phyloP scores from a whole-genome alignment of 768 basidiomycete species.

The Pisolithus marmoratus region DNA sequence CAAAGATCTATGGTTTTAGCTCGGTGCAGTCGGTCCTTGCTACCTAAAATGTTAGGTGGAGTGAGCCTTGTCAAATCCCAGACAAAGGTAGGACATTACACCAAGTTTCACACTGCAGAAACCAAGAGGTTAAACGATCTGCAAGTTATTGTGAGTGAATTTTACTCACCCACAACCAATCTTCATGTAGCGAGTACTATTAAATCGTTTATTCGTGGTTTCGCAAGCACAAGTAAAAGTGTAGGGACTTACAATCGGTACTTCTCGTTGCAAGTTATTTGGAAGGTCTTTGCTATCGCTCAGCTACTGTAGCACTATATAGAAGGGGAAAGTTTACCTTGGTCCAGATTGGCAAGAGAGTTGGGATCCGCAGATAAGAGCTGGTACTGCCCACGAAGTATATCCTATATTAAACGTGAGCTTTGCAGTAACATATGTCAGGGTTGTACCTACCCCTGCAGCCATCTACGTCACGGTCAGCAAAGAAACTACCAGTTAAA shows the following conservation, averaged over 20 bases:
- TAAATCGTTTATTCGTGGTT: constrained; percentile 2
- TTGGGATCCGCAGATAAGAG: constrained; percentile 90
- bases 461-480: constrained; percentile 36
- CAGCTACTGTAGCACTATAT: not conserved
- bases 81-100: constrained; percentile 45
- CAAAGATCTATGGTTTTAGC: constrained; percentile 94
- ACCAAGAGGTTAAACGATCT: constrained; percentile 2
- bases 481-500: not conserved
- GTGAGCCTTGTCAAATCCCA: constrained; percentile 2
- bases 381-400: constrained; percentile 89
- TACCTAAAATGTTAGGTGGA: constrained; percentile 39
- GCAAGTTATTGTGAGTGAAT: not conserved
- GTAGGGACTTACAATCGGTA: constrained; percentile 75
- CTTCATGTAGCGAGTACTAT: constrained; percentile 82
- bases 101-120: constrained; percentile 90
- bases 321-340: constrained; percentile 45
- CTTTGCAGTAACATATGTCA: not conserved
- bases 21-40: constrained; percentile 73
- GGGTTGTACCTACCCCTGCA: constrained; percentile 42
- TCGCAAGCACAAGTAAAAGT: not conserved
- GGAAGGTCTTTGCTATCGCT: constrained; percentile 64
- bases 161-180: constrained; percentile 88
- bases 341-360: constrained; percentile 91
- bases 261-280: constrained; percentile 86
- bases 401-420: constrained; percentile 46